phyloP scores from a whole-genome alignment of 768 basidiomycete genomes.

The Psilocybe tampanensis region DNA sequence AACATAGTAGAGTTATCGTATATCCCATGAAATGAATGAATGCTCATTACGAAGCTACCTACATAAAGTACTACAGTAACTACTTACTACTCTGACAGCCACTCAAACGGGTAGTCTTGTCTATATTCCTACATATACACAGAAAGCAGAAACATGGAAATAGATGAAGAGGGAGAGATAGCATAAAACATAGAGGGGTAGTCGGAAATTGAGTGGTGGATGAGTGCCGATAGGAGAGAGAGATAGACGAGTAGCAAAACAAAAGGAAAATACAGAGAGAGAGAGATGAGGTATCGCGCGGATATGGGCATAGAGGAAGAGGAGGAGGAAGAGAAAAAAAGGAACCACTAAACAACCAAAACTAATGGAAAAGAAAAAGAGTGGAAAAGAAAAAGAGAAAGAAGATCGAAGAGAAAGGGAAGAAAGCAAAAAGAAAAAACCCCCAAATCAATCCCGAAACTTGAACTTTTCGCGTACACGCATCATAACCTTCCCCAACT shows the following conservation, averaged over 20 bases:
- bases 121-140: no score
- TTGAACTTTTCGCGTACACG: conserved; percentile 53
- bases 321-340: neutral
- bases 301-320: neutral
- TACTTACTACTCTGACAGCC: neutral
- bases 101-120: no score
- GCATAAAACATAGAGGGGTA: no score
- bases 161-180: no score
- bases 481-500: conserved; percentile 63
- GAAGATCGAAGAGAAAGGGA: neutral
- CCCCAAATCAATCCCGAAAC: neutral
- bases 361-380: neutral
- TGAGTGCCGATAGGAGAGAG: no score
- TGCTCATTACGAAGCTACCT: conserved; percentile 1
- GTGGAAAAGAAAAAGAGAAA: neutral
- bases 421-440: neutral
- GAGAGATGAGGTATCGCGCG: no score
- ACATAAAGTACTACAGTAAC: conserved; percentile 1
- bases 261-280: neutral
- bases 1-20: neutral
- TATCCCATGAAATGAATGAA: neutral
- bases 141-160: no score
- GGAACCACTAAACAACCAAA: neutral
- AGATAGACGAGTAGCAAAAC: no score
- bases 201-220: no score